Percentiles rank a stretch among this genome's conserved stretches.
Evolutionary conservation across 2,329 filamentous ascomycete species (phyloP).

Genomic region (Hymenoscyphus fructigenus): DNA sequence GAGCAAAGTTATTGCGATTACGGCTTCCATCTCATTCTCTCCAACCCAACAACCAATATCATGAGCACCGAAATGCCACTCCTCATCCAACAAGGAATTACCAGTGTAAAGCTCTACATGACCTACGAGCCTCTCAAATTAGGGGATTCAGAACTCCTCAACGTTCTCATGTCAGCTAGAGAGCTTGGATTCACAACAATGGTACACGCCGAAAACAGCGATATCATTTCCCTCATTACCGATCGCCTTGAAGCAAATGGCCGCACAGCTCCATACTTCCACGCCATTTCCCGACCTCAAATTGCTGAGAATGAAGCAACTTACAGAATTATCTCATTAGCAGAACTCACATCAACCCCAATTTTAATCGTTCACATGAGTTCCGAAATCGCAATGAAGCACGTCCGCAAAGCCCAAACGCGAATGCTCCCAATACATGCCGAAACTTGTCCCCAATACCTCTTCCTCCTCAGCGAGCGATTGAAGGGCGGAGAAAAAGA

Average conservation of each 20-base stretch:
- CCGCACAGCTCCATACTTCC: constrained; percentile 44
- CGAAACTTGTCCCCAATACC: constrained; percentile 59
- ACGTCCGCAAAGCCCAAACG: constrained; percentile 51
- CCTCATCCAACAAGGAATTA: constrained; percentile 44
- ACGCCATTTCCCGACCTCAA: constrained; percentile 46
- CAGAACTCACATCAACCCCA: constrained; percentile 49
- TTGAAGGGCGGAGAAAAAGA: constrained; percentile 42
- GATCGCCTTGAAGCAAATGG: constrained; percentile 42
- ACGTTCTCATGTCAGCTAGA: constrained; percentile 48
- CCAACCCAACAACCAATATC: constrained; percentile 44
- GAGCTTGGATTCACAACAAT: constrained; percentile 47
- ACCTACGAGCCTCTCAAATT: constrained; percentile 51
- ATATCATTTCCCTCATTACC: constrained; percentile 46
- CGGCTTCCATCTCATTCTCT: constrained; percentile 52
- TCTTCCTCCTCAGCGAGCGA: constrained; percentile 52
- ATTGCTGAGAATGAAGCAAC: constrained; percentile 50
- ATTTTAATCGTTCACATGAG: constrained; percentile 55
- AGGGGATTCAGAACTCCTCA: constrained; percentile 49
- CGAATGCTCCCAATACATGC: constrained; percentile 52
- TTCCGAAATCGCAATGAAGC: constrained; percentile 46
- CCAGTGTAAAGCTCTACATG: constrained; percentile 53
- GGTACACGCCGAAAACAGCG: constrained; percentile 49
- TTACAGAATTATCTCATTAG: constrained; percentile 50
- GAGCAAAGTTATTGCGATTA: constrained; percentile 56
- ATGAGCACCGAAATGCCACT: constrained; percentile 43